These are phyloP conservation scores for Botrytis byssoidea DNA, from an alignment of 2,329 filamentous ascomycete species.

Conservation along the genomic window DNA sequence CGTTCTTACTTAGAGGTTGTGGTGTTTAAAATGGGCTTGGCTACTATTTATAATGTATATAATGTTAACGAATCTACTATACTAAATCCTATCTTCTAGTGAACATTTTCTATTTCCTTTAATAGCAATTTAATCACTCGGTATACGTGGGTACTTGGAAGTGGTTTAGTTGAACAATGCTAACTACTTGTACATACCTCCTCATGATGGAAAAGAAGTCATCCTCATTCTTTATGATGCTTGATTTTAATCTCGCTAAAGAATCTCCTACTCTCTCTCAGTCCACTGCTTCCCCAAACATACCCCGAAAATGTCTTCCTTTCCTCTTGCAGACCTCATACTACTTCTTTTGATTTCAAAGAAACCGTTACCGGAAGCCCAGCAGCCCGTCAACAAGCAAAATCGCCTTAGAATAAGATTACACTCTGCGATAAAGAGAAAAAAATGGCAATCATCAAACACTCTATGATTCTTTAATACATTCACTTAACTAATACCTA, in stretches of 20 bases:
- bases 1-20: not conserved
- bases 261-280: not conserved
- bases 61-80: not conserved
- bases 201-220: not conserved
- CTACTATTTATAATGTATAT: not conserved
- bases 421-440: not conserved
- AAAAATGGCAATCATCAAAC: not conserved
- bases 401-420: not conserved
- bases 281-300: not conserved
- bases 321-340: not conserved
- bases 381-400: not conserved
- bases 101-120: not conserved
- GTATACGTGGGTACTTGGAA: rapidly evolving
- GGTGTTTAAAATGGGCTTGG: not conserved
- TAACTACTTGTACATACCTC: not conserved
- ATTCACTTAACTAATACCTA: not conserved
- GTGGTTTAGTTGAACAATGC: not conserved
- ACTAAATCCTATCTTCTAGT: not conserved
- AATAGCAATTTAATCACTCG: not conserved
- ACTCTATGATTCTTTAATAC: not conserved
- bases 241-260: not conserved
- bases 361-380: rapidly evolving
- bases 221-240: not conserved
- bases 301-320: too few species aligned
- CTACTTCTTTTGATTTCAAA: not conserved